Percentiles rank a stretch among this genome's conserved stretches.
Conservation (phyloP, 192 early-diverging fungal species). For the Gaertneriomyces semiglobifer region DNA sequence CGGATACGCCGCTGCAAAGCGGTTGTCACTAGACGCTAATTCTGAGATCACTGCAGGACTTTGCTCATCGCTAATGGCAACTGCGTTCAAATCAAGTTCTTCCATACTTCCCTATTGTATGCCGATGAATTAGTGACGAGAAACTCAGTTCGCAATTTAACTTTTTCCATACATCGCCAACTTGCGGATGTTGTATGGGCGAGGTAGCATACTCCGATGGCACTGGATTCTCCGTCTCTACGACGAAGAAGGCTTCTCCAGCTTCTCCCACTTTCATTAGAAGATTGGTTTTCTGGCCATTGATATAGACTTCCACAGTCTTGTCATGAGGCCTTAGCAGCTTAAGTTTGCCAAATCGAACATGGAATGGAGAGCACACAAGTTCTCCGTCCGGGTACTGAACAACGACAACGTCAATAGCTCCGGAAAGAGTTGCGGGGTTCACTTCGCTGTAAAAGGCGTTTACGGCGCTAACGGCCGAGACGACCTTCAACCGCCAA, state of each 20-base stretch:
- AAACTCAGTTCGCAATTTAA: not conserved
- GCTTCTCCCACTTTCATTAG: slow-evolving; percentile 96
- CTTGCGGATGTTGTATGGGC: slow-evolving; percentile 55
- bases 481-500: slow-evolving; percentile 20
- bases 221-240: slow-evolving; percentile 86
- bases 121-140: not conserved
- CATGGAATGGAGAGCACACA: slow-evolving; percentile 94
- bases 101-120: slow-evolving; percentile 25
- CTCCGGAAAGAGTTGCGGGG: slow-evolving; percentile 93
- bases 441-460: slow-evolving; percentile 95
- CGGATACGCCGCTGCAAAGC: not conserved
- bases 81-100: slow-evolving; percentile 31
- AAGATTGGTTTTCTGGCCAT: slow-evolving; percentile 67
- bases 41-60: too few species aligned
- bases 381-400: slow-evolving; percentile 77
- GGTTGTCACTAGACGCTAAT: not conserved
- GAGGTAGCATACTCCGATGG: slow-evolving; percentile 92
- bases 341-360: slow-evolving; percentile 95
- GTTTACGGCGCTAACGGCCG: slow-evolving; percentile 59
- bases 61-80: not conserved
- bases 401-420: slow-evolving; percentile 97
- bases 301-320: slow-evolving; percentile 82
- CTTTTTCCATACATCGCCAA: slow-evolving; percentile 1
- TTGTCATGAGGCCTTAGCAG: slow-evolving; percentile 90
- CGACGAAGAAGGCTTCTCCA: slow-evolving; percentile 97